Evolutionary conservation across 1,284 basidiomycete species (phyloP), one percentile per base, ranked within the genome.

Genomic region (Cystobasidium slooffiae): DNA sequence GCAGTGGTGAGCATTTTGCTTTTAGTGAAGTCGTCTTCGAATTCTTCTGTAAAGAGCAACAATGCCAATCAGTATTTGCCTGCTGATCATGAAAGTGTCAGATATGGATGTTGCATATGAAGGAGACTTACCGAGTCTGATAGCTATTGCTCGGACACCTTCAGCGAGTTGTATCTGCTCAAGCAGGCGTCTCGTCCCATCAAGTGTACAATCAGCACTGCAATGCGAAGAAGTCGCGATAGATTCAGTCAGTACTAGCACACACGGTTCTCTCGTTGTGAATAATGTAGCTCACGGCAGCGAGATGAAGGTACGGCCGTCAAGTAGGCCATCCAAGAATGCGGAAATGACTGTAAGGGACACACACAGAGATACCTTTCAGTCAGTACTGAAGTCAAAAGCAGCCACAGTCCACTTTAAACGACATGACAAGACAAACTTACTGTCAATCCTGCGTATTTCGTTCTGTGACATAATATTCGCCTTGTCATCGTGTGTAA

Each of bases 241-340:
- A 56, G 53, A 56, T 31, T 31, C 18, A 56, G 53, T 10, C 20
- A 56, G 20, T 8, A 18, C 10, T 20, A 31, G 53, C 14, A 56
- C 31, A 31, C 31, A 18, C 6, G 24, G 10, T 37, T 31, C 24
- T 56, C 24, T 22, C 18, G 1, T 3, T 16, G 9, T 5, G 9
- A 20, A 9, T 1, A 16, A 37, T 3, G 22, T 24, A 6, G 37
- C 64, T 66, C 16, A 66, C 64, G 64, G 51, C 20, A 66, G 49
- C 31, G 64, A 46, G 14, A 53, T 53, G 51, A 66, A 43, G 4
- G 31, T 52, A 10, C 49, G 20, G 6, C 51, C 64, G 14, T 66
- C 31, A 12, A 66, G 47, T 22, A 66, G 37, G 43, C 22, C 18
- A 66, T 66, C 64, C 64, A 66, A 66, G 64, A 66, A 66, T 6